Base-by-base conservation (phyloP, 176 grass and related monocot genomes). In the Rhipidocladum racemiflorum region DNA sequence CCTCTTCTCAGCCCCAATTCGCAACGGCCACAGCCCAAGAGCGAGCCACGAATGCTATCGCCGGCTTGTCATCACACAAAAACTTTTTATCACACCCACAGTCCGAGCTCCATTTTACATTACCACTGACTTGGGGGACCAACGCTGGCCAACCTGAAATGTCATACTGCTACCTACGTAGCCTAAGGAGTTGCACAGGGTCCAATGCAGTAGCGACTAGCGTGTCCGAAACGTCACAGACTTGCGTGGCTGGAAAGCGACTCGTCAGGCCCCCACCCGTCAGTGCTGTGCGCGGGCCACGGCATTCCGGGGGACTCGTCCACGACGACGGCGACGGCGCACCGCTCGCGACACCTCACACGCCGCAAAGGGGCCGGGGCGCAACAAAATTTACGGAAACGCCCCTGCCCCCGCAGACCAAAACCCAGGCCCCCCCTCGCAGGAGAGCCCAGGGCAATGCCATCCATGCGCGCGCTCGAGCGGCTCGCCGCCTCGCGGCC, bases 381-480 rank as follows among this genome's bases (percentile, higher is more conserved):
- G 46, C 74, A 43, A 32, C 17, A 23, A 23, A 64, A 81, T 30
- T 86, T 72, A 89, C 83, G 25, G 46, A 3, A 77, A 77, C 3
- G 48, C 78, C 83, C 88, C 72, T 85, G 64, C 77, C 64, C 83
- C 65, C 70, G 76, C 57, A 64, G 55, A 34, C 23, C 30, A 62
- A 85, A 89, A 78, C 81, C 70, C 72, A 65, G 38, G 84, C 44
- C 53, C 70, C 68, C 9, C 24, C 36, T n/a, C n/a, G 62, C 42
- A 23, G 53, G 45, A 46, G 36, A 39, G 27, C 55, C 1, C 71
- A 44, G 46, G 83, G 78, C 78, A 86, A 89, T 82, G 88, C 83
- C 88, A 65, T 86, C 88, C 88, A 82, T 70, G 72, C 88, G 88
- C 71, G 83, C 77, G 72, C 78, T 78, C 78, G 40, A 70, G 83